Conservation (phyloP, 2,329 filamentous ascomycete species). For the Trichothecium sympodiale region DNA sequence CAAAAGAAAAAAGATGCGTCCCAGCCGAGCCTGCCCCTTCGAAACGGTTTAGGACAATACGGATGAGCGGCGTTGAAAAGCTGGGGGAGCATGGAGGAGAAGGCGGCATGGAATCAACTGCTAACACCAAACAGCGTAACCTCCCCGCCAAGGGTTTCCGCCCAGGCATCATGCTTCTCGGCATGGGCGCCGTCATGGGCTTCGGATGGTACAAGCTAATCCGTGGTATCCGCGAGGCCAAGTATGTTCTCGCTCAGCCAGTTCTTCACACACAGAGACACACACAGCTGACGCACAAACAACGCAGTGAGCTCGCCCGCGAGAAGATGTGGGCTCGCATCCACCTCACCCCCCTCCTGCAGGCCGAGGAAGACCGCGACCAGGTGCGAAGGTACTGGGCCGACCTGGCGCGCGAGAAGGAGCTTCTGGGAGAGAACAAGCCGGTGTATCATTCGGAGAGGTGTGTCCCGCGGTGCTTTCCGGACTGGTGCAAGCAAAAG, state of each 20-base stretch:
- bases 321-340: conserved; percentile 99
- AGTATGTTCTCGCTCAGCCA: conserved; percentile 67
- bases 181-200: conserved; percentile 66
- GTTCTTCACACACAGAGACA: too few relatives aligned
- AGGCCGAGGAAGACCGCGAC: conserved; percentile 95
- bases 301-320: conserved; percentile 71
- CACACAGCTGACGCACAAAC: conserved; percentile 2
- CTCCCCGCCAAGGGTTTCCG: conserved; percentile 84
- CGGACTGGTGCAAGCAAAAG: background rate
- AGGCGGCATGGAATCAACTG: too few relatives aligned
- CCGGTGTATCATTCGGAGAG: conserved; percentile 83
- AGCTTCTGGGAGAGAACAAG: conserved; percentile 71
- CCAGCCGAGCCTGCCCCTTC: too few relatives aligned
- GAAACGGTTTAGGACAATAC: too few relatives aligned
- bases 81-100: too few relatives aligned
- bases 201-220: conserved; percentile 66
- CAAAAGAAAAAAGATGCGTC: too few relatives aligned
- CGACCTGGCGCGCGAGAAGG: conserved; percentile 82
- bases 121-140: conserved; percentile 59
- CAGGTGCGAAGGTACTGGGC: conserved; percentile 79
- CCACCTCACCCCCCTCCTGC: conserved; percentile 83
- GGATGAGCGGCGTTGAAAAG: too few relatives aligned
- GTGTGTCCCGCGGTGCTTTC: conserved; percentile 53
- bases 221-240: conserved; percentile 55
- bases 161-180: conserved; percentile 66